Percentiles rank a stretch among this genome's conserved stretches.
phyloP scores from a whole-genome alignment of 1,284 basidiomycete species.

The Exobasidium rhododendri region DNA sequence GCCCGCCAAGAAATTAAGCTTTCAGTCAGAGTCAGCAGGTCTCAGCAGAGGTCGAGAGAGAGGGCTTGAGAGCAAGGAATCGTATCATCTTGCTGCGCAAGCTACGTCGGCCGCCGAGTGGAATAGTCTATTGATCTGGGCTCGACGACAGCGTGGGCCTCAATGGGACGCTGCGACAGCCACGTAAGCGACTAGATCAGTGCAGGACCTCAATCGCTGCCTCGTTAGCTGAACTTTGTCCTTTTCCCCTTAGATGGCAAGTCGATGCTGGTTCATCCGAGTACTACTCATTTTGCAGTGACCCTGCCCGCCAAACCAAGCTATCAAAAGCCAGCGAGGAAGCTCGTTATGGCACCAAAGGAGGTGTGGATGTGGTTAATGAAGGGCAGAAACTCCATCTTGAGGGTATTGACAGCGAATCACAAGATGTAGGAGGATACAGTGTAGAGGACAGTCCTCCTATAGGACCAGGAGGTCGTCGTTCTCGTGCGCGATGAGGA shows the following conservation, averaged over 20 bases:
- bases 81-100: background rate
- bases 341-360: background rate
- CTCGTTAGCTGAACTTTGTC: background rate
- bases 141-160: constrained; percentile 35
- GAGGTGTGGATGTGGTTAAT: background rate
- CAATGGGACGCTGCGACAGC: constrained; percentile 40
- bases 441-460: constrained; percentile 1
- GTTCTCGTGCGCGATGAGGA: background rate
- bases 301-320: constrained; percentile 9
- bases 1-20: background rate
- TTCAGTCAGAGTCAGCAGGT: background rate
- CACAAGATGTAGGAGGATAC: background rate
- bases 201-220: background rate
- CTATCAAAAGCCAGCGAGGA: background rate
- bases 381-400: no score
- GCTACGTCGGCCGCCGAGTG: constrained; percentile 40
- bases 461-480: constrained; percentile 1
- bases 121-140: constrained; percentile 45
- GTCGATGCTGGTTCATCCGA: constrained; percentile 9
- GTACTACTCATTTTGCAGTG: constrained; percentile 12
- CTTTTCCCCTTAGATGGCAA: constrained; percentile 5
- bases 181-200: constrained; percentile 14
- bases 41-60: background rate
- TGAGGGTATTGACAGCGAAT: background rate
- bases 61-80: background rate